phyloP scores from a whole-genome alignment of 768 basidiomycete genomes.

The Lactarius sp. region DNA sequence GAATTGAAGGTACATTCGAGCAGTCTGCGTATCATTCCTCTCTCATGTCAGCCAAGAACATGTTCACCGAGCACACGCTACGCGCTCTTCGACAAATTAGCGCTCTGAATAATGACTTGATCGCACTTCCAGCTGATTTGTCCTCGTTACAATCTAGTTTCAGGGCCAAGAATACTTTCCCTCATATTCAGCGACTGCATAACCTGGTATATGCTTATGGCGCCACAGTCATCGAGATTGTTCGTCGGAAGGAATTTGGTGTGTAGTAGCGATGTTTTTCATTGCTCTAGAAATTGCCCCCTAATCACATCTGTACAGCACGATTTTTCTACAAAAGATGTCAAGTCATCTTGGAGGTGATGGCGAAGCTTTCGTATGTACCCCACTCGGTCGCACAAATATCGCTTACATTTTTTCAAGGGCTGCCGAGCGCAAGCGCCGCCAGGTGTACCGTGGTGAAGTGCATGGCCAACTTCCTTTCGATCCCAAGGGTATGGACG shows the following conservation, averaged over 20 bases:
- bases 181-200: slow-evolving; percentile 87
- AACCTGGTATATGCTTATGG: slow-evolving; percentile 90
- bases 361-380: slow-evolving; percentile 82
- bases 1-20: slow-evolving; percentile 19
- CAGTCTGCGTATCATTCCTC: neutral
- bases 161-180: slow-evolving; percentile 72
- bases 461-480: slow-evolving; percentile 86
- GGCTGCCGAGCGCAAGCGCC: slow-evolving; percentile 71
- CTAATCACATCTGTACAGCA: slow-evolving; percentile 38
- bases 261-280: slow-evolving; percentile 28
- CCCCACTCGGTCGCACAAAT: neutral
- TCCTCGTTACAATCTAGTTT: slow-evolving; percentile 65
- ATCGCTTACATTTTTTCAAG: slow-evolving; percentile 35
- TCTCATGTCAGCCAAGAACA: slow-evolving; percentile 45
- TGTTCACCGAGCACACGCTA: slow-evolving; percentile 64
- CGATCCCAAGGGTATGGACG: slow-evolving; percentile 75
- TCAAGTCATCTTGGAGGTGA: slow-evolving; percentile 74
- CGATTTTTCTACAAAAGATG: slow-evolving; percentile 79
- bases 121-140: slow-evolving; percentile 64
- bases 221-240: slow-evolving; percentile 85
- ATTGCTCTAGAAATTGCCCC: neutral
- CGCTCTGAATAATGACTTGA: slow-evolving; percentile 72
- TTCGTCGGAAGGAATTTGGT: slow-evolving; percentile 88
- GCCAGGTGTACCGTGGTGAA: slow-evolving; percentile 81
- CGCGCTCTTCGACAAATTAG: slow-evolving; percentile 70